Conservation (phyloP, 2,329 filamentous ascomycete genomes). For the Fusarium cicatricum region DNA sequence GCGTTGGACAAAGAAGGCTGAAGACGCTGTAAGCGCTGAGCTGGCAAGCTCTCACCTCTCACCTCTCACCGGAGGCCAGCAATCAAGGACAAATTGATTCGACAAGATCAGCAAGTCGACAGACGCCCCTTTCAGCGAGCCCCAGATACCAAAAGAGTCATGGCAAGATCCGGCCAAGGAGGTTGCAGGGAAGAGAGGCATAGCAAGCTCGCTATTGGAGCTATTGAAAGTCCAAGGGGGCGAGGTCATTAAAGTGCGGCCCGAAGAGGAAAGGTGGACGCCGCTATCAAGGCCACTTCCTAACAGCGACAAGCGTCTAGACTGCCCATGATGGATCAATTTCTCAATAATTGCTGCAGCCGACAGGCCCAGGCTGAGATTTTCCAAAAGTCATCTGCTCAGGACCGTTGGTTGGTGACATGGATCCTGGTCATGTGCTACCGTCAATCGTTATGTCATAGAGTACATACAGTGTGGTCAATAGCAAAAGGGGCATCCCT, state of each 20-base stretch:
- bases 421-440: constrained; percentile 12
- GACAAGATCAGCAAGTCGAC: constrained; percentile 4
- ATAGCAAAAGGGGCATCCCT: not conserved
- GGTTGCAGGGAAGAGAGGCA: constrained; percentile 23
- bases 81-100: too few species aligned
- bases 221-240: constrained; percentile 27
- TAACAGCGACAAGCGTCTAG: constrained; percentile 34
- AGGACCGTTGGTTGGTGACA: constrained; percentile 13
- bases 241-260: constrained; percentile 30
- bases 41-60: not conserved
- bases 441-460: not conserved
- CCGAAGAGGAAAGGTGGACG: constrained; percentile 23
- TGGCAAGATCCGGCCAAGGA: constrained; percentile 19
- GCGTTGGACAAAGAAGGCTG: not conserved
- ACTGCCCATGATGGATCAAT: constrained; percentile 15
- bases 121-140: constrained; percentile 15
- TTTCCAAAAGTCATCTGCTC: constrained; percentile 15
- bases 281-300: constrained; percentile 14
- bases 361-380: constrained; percentile 23
- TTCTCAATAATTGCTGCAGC: constrained; percentile 21
- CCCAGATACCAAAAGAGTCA: constrained; percentile 16
- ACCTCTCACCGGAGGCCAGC: not conserved
- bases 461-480: not conserved
- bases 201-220: too few species aligned
- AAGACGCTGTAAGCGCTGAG: constrained; percentile 16